Evolutionary conservation across 2,329 filamentous ascomycete genomes (phyloP), one percentile per base, ranked within the genome.

Genomic region (Simplicillium sp.): DNA sequence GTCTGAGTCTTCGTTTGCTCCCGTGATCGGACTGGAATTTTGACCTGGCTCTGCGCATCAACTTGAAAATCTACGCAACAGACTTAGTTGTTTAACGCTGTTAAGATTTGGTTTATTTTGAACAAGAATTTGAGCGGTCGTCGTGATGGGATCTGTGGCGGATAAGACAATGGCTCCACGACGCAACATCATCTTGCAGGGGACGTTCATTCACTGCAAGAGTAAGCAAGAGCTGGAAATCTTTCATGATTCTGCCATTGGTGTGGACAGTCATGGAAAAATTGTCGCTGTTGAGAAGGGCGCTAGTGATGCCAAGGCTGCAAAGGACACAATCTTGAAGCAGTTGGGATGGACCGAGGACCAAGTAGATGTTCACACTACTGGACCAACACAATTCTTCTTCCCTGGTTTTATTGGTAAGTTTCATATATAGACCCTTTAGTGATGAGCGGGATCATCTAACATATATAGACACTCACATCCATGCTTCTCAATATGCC

Each of bases 401-500:
- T 90, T 92, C 52, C 86, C 86, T 0, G 86, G 86, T 6, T 88
- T 90, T 55, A 80, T 92, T 45, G 82, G 82, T 84, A 58, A 50
- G 69, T 58, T 16, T 15, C 15, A 7, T 33, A 11, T 34, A 25
- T 25, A 25, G 9, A 9, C 5, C 20, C 5, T 25, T 25, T 5
- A 25, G 9, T 25, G 9, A 25, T 25, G 5, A 5, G 9, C 20
- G 20, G 9, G n/a, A n/a, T n/a, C 9, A 25, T 25, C 41, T 36
- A 34, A 15, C 28, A 25, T 11, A 6, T 11, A 1, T 46, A 90
- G 90, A 98, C 61, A 95, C 92, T 1, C 92, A 98, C 59, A 84
- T 95, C 43, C 92, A 98, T 59, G 92, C 92, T 8, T 77, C 89
- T 0, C 92, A 98, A 65, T 96, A 95, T 54, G 88, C 90, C 43